Evolutionary conservation across 257 asterid species (phyloP).

Genomic region (Paraleonurus japonicus): DNA sequence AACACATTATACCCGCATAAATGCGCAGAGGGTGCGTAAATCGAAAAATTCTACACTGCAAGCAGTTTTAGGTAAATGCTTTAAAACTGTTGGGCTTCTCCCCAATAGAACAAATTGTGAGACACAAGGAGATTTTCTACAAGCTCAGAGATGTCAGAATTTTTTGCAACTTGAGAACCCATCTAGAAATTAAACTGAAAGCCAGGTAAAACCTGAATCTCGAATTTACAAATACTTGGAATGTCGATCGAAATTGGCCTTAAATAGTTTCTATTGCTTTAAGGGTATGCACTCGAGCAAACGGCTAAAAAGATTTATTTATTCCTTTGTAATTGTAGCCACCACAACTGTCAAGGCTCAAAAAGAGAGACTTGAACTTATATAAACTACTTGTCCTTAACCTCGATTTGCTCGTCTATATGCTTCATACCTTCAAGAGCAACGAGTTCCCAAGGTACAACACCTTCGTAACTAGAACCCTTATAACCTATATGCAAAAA

Average conservation of each 20-base stretch:
- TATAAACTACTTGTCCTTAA: no score
- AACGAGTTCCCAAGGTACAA: no score
- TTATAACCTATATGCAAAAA: no score
- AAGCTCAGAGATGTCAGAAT: background rate
- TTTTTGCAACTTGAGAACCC: background rate
- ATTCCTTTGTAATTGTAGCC: background rate
- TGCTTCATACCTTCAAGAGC: no score
- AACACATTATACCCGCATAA: no score
- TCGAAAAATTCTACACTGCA: background rate
- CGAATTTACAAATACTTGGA: background rate
- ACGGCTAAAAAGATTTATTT: background rate
- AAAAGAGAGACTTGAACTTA: no score
- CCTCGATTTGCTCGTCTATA: no score
- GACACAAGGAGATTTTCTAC: background rate
- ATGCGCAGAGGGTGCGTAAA: background rate
- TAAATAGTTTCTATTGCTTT: background rate
- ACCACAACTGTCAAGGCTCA: background rate
- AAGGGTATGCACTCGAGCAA: background rate
- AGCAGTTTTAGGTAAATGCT: background rate
- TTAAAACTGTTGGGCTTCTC: background rate
- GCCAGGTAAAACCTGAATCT: background rate
- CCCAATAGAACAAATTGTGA: background rate
- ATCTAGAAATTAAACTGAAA: no score
- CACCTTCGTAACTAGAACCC: no score
- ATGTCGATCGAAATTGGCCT: background rate